Evolutionary conservation across 1,139 yeast genomes (phyloP).

Genomic region (Magnusiomyces fungicola): DNA sequence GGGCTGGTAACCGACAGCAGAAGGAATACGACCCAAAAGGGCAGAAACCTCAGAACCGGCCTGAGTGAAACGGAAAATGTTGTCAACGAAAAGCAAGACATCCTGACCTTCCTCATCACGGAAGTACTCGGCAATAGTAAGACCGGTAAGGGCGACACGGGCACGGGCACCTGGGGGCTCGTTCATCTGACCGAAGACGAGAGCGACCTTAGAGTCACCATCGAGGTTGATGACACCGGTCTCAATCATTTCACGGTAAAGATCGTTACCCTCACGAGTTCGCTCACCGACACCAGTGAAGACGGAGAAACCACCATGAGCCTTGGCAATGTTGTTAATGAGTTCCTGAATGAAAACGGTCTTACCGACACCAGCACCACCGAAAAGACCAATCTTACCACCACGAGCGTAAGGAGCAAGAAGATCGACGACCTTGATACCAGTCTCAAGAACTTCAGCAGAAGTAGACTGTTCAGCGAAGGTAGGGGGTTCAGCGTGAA

Average conservation of each 20-base stretch:
- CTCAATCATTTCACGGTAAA: constrained; percentile 99
- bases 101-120: constrained; percentile 99
- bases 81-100: constrained; percentile 98
- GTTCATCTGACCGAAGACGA: constrained; percentile 99
- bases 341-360: constrained; percentile 99
- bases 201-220: constrained; percentile 99
- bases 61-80: constrained; percentile 99
- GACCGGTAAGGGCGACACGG: constrained; percentile 99
- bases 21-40: constrained; percentile 99
- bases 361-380: constrained; percentile 99
- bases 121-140: constrained; percentile 99
- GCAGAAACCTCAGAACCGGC: constrained; percentile 99
- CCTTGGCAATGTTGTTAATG: constrained; percentile 99
- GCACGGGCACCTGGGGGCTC: constrained; percentile 99
- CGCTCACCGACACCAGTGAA: constrained; percentile 99
- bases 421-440: constrained; percentile 99
- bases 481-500: constrained; percentile 95
- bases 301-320: constrained; percentile 99
- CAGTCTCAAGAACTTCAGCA: constrained; percentile 98
- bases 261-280: constrained; percentile 99
- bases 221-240: constrained; percentile 99
- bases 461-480: constrained; percentile 95
- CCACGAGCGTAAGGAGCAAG: constrained; percentile 99
- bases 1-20: constrained; percentile 99
- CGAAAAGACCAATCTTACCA: constrained; percentile 99